phyloP scores from a whole-genome alignment of 2,329 filamentous ascomycete species.

The Pseudogymnoascus sp. region DNA sequence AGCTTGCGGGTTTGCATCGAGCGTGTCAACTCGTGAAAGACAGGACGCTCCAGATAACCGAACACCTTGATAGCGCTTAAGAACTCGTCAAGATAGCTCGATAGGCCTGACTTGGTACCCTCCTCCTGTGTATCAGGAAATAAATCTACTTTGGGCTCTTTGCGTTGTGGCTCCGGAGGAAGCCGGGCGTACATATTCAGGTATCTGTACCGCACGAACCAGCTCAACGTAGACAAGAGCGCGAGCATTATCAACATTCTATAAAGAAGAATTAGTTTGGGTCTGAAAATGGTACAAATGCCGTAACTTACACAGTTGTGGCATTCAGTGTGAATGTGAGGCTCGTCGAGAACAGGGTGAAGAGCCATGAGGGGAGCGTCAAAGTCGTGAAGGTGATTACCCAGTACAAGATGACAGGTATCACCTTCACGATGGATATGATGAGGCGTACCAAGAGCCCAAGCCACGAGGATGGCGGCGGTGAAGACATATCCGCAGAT shows the following conservation, averaged over 20 bases:
- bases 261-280: constrained; percentile 16
- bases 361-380: constrained; percentile 81
- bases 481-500: constrained; percentile 1
- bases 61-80: constrained; percentile 98
- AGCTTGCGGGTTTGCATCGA: constrained; percentile 98
- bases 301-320: constrained; percentile 70
- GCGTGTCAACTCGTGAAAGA: constrained; percentile 93
- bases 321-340: constrained; percentile 98
- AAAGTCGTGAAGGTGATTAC: constrained; percentile 78
- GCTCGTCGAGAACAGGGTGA: constrained; percentile 83
- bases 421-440: constrained; percentile 47
- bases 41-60: constrained; percentile 89
- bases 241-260: constrained; percentile 71
- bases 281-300: neutral
- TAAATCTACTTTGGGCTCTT: constrained; percentile 90
- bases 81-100: constrained; percentile 98
- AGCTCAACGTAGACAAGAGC: constrained; percentile 78
- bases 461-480: constrained; percentile 41
- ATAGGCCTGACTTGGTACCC: constrained; percentile 79
- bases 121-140: constrained; percentile 90
- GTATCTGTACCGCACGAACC: constrained; percentile 91
- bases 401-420: constrained; percentile 64
- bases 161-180: constrained; percentile 88
- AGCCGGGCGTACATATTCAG: constrained; percentile 95
- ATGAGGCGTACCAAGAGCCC: constrained; percentile 49